Evolutionary conservation across 225 moss, liverwort and hornwort species (phyloP).

Genomic region (Neckera pumila): DNA sequence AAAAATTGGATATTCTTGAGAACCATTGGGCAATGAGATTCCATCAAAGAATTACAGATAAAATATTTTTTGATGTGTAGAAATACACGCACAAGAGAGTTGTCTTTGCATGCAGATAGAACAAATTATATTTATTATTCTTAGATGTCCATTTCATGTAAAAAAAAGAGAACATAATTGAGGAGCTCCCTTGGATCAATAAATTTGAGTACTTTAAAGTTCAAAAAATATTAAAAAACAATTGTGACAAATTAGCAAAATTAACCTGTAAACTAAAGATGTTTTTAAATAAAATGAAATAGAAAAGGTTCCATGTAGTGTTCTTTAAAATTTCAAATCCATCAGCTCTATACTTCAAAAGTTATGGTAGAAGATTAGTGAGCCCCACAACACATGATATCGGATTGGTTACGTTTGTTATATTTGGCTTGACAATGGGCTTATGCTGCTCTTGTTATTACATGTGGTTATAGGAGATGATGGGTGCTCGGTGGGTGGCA

Average conservation of each 20-base stretch:
- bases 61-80: no score
- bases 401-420: no score
- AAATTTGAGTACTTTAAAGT: not conserved
- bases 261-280: no score
- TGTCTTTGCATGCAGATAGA: accelerated
- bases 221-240: not conserved
- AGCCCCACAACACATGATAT: no score
- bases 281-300: not conserved
- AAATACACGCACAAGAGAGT: accelerated
- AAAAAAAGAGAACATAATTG: not conserved
- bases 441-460: no score
- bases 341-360: not conserved
- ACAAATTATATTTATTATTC: accelerated
- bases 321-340: not conserved
- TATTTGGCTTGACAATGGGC: no score
- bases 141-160: not conserved
- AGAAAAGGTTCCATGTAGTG: accelerated
- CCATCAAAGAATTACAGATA: not conserved
- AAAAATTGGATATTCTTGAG: not conserved
- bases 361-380: not conserved
- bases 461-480: no score
- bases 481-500: no score
- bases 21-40: not conserved
- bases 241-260: not conserved
- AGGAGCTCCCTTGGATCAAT: accelerated